phyloP scores from a whole-genome alignment of 108 stramenopile genomes.

The Cyclotella cryptica region DNA sequence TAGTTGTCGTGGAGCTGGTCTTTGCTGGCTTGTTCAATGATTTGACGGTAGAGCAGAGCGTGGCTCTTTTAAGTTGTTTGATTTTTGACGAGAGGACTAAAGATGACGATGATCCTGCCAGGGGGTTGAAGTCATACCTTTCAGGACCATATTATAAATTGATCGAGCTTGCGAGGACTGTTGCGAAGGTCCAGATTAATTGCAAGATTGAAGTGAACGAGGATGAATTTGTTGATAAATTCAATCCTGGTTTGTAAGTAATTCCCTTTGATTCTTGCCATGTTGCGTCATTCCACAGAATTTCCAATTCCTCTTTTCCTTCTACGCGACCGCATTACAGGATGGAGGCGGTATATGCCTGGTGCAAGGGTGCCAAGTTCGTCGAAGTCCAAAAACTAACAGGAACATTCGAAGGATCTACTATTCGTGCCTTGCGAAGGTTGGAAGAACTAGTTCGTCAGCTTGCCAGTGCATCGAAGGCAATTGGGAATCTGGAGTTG shows the following conservation, averaged over 20 bases:
- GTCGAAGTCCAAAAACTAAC: constrained; percentile 96
- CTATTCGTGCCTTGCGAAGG: constrained; percentile 94
- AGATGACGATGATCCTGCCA: constrained; percentile 82
- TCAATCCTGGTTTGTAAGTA: constrained; percentile 93
- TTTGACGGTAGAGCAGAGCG: constrained; percentile 90
- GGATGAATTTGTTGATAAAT: constrained; percentile 87
- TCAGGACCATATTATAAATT: constrained; percentile 82
- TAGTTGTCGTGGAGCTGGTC: constrained; percentile 96
- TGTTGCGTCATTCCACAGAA: background rate
- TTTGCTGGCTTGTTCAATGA: constrained; percentile 98
- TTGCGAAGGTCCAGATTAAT: constrained; percentile 86
- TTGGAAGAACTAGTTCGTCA: constrained; percentile 98
- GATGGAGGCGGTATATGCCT: constrained; percentile 98
- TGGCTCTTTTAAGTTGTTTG: constrained; percentile 92
- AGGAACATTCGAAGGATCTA: constrained; percentile 96
- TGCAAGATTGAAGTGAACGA: constrained; percentile 92
- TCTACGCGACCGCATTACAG: constrained; percentile 30
- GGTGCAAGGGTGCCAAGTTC: constrained; percentile 98
- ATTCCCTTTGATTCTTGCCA: constrained; percentile 4
- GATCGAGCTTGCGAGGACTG: constrained; percentile 82
- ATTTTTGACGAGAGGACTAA: constrained; percentile 87
- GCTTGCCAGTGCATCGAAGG: constrained; percentile 88
- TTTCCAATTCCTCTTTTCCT: background rate
- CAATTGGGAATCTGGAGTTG: constrained; percentile 96
- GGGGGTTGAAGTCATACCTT: constrained; percentile 78